phyloP scores from a whole-genome alignment of 306 rosid species.

The Astragalus glycyphyllos region DNA sequence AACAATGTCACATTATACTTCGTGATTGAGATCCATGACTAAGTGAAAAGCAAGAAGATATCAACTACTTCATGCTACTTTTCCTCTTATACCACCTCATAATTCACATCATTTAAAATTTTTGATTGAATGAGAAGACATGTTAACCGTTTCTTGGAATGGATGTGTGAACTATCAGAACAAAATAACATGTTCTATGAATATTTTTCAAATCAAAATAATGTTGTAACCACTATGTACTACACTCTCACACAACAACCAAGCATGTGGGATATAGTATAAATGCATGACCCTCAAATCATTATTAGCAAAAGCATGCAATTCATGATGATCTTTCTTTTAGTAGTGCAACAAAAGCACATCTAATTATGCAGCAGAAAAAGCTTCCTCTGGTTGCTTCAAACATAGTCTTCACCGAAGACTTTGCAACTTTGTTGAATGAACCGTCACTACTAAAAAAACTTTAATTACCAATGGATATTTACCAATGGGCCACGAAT shows the following conservation, averaged over 20 bases:
- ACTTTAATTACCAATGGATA: too few species aligned
- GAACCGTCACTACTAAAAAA: not conserved
- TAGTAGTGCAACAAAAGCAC: slow-evolving; percentile 21
- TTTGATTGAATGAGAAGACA: slow-evolving; percentile 36
- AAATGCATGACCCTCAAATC: slow-evolving; percentile 45
- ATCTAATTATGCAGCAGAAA: slow-evolving; percentile 30
- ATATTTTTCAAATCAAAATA: not conserved
- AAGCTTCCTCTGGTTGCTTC: slow-evolving; percentile 37
- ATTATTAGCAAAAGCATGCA: slow-evolving; percentile 45
- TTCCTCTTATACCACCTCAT: slow-evolving; percentile 32
- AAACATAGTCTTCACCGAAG: slow-evolving; percentile 16
- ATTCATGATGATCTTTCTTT: slow-evolving; percentile 20
- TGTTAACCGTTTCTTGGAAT: slow-evolving; percentile 30
- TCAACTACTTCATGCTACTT: slow-evolving; percentile 21
- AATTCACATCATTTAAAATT: slow-evolving; percentile 29
- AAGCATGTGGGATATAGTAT: slow-evolving; percentile 37
- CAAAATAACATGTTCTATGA: not conserved
- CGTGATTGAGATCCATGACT: slow-evolving; percentile 9
- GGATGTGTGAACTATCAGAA: slow-evolving; percentile 15
- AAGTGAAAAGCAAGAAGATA: not conserved
- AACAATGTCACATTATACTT: not conserved
- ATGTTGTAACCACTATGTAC: slow-evolving; percentile 37
- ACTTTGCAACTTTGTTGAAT: slow-evolving; percentile 2
- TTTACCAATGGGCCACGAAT: too few species aligned
- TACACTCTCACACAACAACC: slow-evolving; percentile 28